phyloP scores from a whole-genome alignment of 345 rosid species.

The Acer yangbiense region DNA sequence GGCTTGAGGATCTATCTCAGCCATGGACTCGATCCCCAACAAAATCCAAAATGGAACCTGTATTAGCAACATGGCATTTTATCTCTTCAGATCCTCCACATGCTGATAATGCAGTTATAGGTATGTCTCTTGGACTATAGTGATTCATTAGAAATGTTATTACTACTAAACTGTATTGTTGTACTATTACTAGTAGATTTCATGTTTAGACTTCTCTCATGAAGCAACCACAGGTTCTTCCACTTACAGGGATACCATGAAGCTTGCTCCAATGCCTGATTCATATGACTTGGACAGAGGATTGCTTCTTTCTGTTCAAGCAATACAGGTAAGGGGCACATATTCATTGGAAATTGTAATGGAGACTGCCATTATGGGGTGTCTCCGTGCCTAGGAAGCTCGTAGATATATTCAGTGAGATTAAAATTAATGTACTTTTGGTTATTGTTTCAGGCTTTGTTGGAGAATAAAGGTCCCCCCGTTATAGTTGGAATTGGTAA shows the following conservation, averaged over 20 bases:
- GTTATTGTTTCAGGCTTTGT: conserved; percentile 69
- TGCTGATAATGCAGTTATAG: conserved; percentile 54
- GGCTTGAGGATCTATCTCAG: conserved; percentile 91
- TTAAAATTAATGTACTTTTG: conserved; percentile 4
- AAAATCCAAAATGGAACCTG: conserved; percentile 91
- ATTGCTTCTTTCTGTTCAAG: conserved; percentile 98
- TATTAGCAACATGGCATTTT: conserved; percentile 78
- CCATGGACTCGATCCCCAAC: conserved; percentile 99
- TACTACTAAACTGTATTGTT: conserved; percentile 22
- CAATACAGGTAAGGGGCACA: conserved; percentile 74
- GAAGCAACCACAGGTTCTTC: conserved; percentile 96
- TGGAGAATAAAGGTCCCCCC: conserved; percentile 90
- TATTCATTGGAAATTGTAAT: conserved; percentile 19
- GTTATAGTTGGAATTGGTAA: conserved; percentile 97
- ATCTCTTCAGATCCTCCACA: conserved; percentile 55
- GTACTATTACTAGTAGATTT: conserved; percentile 28
- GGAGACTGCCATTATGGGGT: neutral
- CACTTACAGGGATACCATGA: conserved; percentile 88
- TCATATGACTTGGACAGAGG: conserved; percentile 98
- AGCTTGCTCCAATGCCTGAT: conserved; percentile 95
- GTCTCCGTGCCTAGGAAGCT: neutral
- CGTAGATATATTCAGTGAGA: neutral
- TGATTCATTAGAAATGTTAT: neutral
- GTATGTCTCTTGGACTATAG: conserved; percentile 44
- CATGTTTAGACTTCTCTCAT: conserved; percentile 76